Evolutionary conservation across 805 yeast genomes (phyloP).

Genomic region (Yueomyces sp.): DNA sequence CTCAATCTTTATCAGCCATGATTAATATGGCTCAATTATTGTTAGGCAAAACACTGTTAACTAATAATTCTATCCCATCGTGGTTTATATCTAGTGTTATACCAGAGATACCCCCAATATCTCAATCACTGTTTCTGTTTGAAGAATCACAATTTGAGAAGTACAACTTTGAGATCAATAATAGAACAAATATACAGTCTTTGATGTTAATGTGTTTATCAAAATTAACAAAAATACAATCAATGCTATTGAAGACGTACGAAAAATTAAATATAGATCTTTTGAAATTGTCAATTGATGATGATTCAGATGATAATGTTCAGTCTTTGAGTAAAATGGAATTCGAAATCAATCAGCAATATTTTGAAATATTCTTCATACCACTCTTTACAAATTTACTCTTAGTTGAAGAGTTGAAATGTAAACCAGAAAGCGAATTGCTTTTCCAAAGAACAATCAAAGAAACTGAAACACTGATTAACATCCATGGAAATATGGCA

Average conservation of each 20-base stretch:
- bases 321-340: neutral
- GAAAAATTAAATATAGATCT: slow-evolving; percentile 5
- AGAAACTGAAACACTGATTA: slow-evolving; percentile 24
- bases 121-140: slow-evolving; percentile 19
- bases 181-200: slow-evolving; percentile 6
- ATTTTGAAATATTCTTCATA: slow-evolving; percentile 13
- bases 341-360: slow-evolving; percentile 11
- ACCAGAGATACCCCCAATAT: slow-evolving; percentile 20
- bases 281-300: slow-evolving; percentile 1
- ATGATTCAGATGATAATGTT: neutral
- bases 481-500: slow-evolving; percentile 25
- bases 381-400: slow-evolving; percentile 10
- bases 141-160: slow-evolving; percentile 2
- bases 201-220: slow-evolving; percentile 7
- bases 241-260: slow-evolving; percentile 9
- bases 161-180: slow-evolving; percentile 1
- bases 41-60: slow-evolving; percentile 11
- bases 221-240: slow-evolving; percentile 3
- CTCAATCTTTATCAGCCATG: slow-evolving; percentile 15
- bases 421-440: slow-evolving; percentile 1
- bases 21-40: slow-evolving; percentile 15
- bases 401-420: slow-evolving; percentile 1
- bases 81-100: slow-evolving; percentile 15
- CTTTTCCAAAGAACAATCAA: slow-evolving; percentile 11
- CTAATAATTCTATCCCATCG: slow-evolving; percentile 9